Evolutionary conservation across 108 stramenopile genomes (phyloP), one percentile per base, ranked within the genome.

Genomic region (Hondaea fermentalgiana): DNA sequence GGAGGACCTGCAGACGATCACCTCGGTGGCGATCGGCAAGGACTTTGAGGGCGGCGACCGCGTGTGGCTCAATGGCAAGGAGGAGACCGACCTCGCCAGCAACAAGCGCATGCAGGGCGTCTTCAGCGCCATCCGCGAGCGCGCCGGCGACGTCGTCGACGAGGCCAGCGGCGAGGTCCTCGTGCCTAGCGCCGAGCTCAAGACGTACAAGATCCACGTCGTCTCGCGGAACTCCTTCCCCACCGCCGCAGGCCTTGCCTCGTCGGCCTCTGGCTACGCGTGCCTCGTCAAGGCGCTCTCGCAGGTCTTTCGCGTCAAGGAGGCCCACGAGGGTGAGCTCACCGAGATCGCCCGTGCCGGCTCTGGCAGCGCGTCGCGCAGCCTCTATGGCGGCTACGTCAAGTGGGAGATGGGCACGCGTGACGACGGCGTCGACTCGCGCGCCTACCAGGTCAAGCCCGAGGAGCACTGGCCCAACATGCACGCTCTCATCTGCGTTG

Each of bases 351-450:
- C 98, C 21, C 92, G 98, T 57, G 96, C 97, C 91, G 98, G 98
- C 57, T 94, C 93, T 69, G 98, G 98, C 88, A 95, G 94, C 60
- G 98, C 98, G 21, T 97, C 97, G 90, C 96, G 98, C 42, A 95
- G 95, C 87, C 90, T 99, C 42, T 96, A 97, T 89, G 98, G 98
- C n/a, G 98, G 99, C 12, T 97, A 98, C 89, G 99, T 98, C 29
- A 95, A 96, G 21, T 99, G 99, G 99, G 92, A 94, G 28, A 93
- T 92, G 91, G 98, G 98, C 4, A 91, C 89, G 5, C 60, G 88
- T 59, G 89, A 83, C 35, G 96, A 96, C 87, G 97, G 96, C 92
- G 72, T 88, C 14, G 97, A 99, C 93, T 96, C 96, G 87, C 90
- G 96, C 76, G 98, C 98, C 23, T 91, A 96, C 69, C 98, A 97